These are phyloP conservation scores for Limnanthes douglasii DNA, from an alignment of 345 rosid species.

Conservation along the genomic window DNA sequence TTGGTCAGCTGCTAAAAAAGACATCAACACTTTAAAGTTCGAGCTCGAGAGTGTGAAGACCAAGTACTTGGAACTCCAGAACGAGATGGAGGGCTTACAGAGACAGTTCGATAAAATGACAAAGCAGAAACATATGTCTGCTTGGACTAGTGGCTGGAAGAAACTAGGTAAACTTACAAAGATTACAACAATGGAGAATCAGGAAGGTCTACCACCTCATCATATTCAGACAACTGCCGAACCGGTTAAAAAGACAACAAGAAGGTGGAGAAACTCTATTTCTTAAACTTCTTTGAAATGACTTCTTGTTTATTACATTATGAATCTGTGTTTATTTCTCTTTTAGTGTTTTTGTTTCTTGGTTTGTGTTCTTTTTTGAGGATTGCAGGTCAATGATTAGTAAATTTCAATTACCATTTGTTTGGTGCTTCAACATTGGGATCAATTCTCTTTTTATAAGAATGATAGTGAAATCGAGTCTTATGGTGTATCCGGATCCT, in stretches of 20 bases:
- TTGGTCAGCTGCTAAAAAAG: constrained; percentile 83
- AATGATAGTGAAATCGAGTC: too few relatives aligned
- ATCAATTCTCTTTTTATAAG: too few relatives aligned
- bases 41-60: constrained; percentile 81
- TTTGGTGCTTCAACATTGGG: too few relatives aligned
- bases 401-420: too few relatives aligned
- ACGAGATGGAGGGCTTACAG: constrained; percentile 76
- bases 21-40: constrained; percentile 77
- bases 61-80: constrained; percentile 78
- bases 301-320: neutral
- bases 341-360: constrained; percentile 3
- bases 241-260: constrained; percentile 49
- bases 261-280: constrained; percentile 96
- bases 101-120: constrained; percentile 66
- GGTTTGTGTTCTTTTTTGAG: constrained; percentile 6
- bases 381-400: constrained; percentile 8
- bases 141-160: constrained; percentile 91
- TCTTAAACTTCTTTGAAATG: constrained; percentile 21
- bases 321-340: neutral
- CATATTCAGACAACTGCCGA: constrained; percentile 31
- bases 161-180: constrained; percentile 72
- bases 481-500: too few relatives aligned
- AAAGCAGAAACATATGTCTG: constrained; percentile 41
- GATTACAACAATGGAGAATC: constrained; percentile 44
- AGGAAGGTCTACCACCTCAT: constrained; percentile 35